phyloP scores from a whole-genome alignment of 208 protist species.

The Crithidia fasciculata region DNA sequence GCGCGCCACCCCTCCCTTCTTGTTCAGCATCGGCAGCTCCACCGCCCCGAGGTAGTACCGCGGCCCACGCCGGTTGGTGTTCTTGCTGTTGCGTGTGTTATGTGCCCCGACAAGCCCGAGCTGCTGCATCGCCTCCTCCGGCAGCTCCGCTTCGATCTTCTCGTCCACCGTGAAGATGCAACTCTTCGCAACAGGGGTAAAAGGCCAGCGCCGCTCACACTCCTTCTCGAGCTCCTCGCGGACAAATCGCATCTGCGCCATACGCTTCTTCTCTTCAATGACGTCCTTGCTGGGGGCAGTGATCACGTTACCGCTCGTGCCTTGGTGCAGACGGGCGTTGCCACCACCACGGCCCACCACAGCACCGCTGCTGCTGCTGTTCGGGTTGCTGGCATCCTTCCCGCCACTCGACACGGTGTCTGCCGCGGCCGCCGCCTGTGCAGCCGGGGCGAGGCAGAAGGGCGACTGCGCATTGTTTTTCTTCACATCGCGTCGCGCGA shows the following conservation, averaged over 20 bases:
- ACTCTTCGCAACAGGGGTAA: slow-evolving; percentile 70
- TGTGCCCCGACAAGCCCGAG: slow-evolving; percentile 37
- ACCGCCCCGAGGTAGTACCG: slow-evolving; percentile 57
- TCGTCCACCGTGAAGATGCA: slow-evolving; percentile 68
- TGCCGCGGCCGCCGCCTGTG: neutral
- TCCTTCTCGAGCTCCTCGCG: slow-evolving; percentile 63
- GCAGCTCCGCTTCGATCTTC: slow-evolving; percentile 46
- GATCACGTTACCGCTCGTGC: slow-evolving; percentile 64
- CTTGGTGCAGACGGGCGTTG: slow-evolving; percentile 31
- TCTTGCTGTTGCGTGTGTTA: slow-evolving; percentile 38
- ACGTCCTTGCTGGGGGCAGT: slow-evolving; percentile 46
- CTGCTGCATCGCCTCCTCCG: slow-evolving; percentile 34
- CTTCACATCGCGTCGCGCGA: slow-evolving; percentile 67
- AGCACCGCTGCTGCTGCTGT: slow-evolving; percentile 15
- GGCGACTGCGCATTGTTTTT: slow-evolving; percentile 58
- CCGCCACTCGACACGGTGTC: neutral
- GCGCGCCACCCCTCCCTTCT: slow-evolving; percentile 53
- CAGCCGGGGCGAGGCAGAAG: slow-evolving; percentile 26
- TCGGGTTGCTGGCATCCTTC: slow-evolving; percentile 5
- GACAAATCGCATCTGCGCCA: slow-evolving; percentile 61
- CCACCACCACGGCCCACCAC: slow-evolving; percentile 24
- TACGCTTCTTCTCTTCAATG: slow-evolving; percentile 51
- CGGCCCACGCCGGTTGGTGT: slow-evolving; percentile 52
- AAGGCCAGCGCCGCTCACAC: slow-evolving; percentile 68
- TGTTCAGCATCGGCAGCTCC: slow-evolving; percentile 72